Evolutionary conservation across 2,329 filamentous ascomycete species (phyloP).

Genomic region (Sclerotinia spermophila): DNA sequence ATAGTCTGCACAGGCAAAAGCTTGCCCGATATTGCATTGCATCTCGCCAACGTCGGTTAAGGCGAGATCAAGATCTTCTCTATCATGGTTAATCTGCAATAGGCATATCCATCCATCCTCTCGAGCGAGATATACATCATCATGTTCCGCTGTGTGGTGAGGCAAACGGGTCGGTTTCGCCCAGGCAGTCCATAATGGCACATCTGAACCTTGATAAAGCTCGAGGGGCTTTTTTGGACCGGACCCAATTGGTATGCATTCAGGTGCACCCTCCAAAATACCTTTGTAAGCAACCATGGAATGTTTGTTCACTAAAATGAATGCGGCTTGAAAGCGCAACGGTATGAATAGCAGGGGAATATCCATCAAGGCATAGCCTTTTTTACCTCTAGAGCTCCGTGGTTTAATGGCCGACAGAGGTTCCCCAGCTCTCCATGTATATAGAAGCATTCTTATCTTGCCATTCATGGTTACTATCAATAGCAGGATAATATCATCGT

Average conservation of each 20-base stretch:
- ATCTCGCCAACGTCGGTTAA: constrained; percentile 59
- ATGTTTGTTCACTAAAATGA: constrained; percentile 62
- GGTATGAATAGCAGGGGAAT: constrained; percentile 70
- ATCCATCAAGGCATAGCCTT: constrained; percentile 44
- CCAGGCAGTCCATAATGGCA: constrained; percentile 79
- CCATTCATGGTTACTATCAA: constrained; percentile 54
- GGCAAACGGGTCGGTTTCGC: constrained; percentile 66
- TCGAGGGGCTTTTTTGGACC: neutral
- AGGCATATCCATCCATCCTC: constrained; percentile 82
- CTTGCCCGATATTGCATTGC: constrained; percentile 71
- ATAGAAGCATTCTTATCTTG: constrained; percentile 51
- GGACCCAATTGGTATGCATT: constrained; percentile 16
- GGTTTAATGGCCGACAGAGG: constrained; percentile 45
- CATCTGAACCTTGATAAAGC: constrained; percentile 42
- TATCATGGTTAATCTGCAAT: constrained; percentile 59
- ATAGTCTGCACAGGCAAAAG: constrained; percentile 66
- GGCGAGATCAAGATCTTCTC: constrained; percentile 50
- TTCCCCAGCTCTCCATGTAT: constrained; percentile 57
- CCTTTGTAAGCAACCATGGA: constrained; percentile 55
- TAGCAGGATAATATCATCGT: constrained; percentile 71
- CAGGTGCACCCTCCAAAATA: constrained; percentile 49
- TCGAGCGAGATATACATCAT: constrained; percentile 80
- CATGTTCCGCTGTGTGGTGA: constrained; percentile 60
- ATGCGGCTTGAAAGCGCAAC: constrained; percentile 65
- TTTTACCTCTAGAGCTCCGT: constrained; percentile 44